Conservation (phyloP, 208 protist species). For the Vickermania ingenoplastis region DNA sequence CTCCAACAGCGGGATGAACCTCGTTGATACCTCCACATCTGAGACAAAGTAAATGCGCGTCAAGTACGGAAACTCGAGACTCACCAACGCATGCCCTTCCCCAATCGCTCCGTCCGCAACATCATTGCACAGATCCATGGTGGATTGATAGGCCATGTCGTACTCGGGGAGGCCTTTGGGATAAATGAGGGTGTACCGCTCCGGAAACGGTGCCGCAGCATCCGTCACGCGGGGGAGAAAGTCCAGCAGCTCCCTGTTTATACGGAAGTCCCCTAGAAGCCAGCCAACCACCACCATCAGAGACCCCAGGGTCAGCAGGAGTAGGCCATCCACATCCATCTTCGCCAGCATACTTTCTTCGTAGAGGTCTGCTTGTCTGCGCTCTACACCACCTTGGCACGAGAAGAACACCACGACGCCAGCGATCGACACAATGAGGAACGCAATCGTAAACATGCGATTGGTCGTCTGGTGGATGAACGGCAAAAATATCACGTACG, state of each 20-base stretch:
- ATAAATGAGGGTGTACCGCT: slow-evolving; percentile 8
- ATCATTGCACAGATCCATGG: slow-evolving; percentile 8
- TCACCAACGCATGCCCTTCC: background rate
- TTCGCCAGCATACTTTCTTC: background rate
- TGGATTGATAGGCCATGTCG: slow-evolving; percentile 10
- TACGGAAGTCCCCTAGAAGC: slow-evolving; percentile 10
- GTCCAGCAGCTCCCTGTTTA: slow-evolving; percentile 12
- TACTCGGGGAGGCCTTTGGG: slow-evolving; percentile 19
- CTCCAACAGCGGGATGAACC: slow-evolving; percentile 7
- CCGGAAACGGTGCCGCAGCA: slow-evolving; percentile 4
- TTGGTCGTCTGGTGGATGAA: slow-evolving; percentile 11
- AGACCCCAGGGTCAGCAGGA: background rate
- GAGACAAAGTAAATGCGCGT: slow-evolving; percentile 4
- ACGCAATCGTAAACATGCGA: slow-evolving; percentile 9
- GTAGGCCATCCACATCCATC: slow-evolving; percentile 15
- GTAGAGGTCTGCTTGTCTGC: background rate
- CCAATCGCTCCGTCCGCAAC: slow-evolving; percentile 8
- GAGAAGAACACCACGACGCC: slow-evolving; percentile 13
- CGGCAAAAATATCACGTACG: slow-evolving; percentile 17
- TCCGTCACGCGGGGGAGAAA: slow-evolving; percentile 9
- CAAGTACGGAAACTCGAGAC: slow-evolving; percentile 12
- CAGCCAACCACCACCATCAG: background rate
- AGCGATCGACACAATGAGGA: slow-evolving; percentile 3
- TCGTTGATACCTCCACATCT: slow-evolving; percentile 16
- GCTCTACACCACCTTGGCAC: background rate